Evolutionary conservation across 805 yeast species (phyloP).

Genomic region (Hanseniaspora hatyaiensis): DNA sequence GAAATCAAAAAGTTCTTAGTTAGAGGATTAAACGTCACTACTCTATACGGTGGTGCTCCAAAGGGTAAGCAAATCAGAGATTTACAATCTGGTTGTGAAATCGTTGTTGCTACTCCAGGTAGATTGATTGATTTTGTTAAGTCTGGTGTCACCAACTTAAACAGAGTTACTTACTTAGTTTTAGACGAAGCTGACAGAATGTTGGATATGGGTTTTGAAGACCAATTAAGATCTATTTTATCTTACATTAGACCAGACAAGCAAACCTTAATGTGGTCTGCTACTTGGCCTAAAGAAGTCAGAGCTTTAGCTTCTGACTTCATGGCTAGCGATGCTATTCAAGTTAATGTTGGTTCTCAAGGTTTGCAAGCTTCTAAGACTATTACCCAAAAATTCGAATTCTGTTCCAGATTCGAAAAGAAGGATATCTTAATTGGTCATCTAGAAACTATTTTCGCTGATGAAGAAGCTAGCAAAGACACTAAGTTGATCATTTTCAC

Average conservation of each 20-base stretch:
- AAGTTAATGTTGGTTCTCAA: conserved; percentile 90
- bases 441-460: conserved; percentile 65
- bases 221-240: conserved; percentile 96
- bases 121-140: conserved; percentile 96
- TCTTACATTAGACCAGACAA: conserved; percentile 98
- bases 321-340: conserved; percentile 72
- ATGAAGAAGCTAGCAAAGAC: conserved; percentile 32
- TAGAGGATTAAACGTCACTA: conserved; percentile 88
- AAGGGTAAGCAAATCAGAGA: conserved; percentile 96
- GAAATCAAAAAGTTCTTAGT: conserved; percentile 88
- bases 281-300: conserved; percentile 99
- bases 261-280: conserved; percentile 99
- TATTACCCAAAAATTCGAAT: conserved; percentile 87
- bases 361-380: conserved; percentile 95
- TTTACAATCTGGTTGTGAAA: conserved; percentile 88
- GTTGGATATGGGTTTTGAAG: conserved; percentile 99
- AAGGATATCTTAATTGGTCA: conserved; percentile 79
- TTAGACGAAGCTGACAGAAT: conserved; percentile 99
- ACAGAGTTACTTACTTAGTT: conserved; percentile 92
- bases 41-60: conserved; percentile 99
- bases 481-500: conserved; percentile 81
- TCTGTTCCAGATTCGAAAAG: conserved; percentile 83
- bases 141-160: conserved; percentile 83
- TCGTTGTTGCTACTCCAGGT: conserved; percentile 96
- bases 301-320: conserved; percentile 87